These are phyloP conservation scores for Phytophthora sojae DNA, from an alignment of 352 stramenopile species.

Conservation along the genomic window DNA sequence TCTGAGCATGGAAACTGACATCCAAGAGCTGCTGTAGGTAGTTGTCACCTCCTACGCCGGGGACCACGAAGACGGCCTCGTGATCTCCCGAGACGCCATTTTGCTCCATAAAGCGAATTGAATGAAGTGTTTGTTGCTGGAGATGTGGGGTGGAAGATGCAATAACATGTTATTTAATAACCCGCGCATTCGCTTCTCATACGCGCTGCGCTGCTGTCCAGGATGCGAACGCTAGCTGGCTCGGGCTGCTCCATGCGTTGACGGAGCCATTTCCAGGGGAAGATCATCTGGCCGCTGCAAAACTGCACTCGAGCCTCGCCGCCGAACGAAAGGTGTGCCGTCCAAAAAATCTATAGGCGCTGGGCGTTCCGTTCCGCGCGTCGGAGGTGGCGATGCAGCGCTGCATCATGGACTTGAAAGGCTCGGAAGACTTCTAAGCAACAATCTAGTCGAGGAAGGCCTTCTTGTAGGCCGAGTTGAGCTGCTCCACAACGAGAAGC, in stretches of 20 bases:
- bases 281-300: slow-evolving; percentile 14
- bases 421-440: slow-evolving; percentile 18
- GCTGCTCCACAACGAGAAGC: slow-evolving; percentile 97
- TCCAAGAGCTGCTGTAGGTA: slow-evolving; percentile 40
- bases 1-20: slow-evolving; percentile 41
- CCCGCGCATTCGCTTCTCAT: slow-evolving; percentile 18
- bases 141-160: slow-evolving; percentile 22
- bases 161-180: slow-evolving; percentile 48
- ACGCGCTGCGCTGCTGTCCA: slow-evolving; percentile 16
- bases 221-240: slow-evolving; percentile 21
- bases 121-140: slow-evolving; percentile 2
- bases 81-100: not conserved
- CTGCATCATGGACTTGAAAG: slow-evolving; percentile 2
- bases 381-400: slow-evolving; percentile 1
- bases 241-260: slow-evolving; percentile 16
- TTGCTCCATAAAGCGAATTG: not conserved
- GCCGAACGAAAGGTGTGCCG: slow-evolving; percentile 4
- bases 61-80: not conserved
- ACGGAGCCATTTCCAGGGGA: slow-evolving; percentile 10
- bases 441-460: slow-evolving; percentile 57
- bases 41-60: not conserved
- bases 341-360: slow-evolving; percentile 38
- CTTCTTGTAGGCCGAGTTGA: slow-evolving; percentile 90
- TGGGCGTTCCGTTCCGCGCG: slow-evolving; percentile 24
- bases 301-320: slow-evolving; percentile 15